Evolutionary conservation across 352 stramenopile genomes (phyloP), one percentile per base, ranked within the genome.

Genomic region (Globisporangium barbulae): DNA sequence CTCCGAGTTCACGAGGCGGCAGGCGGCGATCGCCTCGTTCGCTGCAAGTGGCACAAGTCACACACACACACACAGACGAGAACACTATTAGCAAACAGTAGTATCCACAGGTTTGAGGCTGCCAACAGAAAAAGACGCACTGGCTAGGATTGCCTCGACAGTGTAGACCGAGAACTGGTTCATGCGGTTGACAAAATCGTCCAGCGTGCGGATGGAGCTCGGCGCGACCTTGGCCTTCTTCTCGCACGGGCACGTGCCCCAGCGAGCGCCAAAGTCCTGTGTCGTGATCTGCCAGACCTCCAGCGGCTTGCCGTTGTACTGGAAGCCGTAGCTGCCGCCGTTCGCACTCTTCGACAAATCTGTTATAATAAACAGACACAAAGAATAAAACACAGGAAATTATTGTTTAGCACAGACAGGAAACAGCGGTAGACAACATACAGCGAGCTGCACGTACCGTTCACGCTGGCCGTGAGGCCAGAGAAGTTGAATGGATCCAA

Each of bases 261-360:
- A 96, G 50, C 85, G 84, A 4, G 65, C 72, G 47, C 86, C 88
- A 83, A 96, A 96, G 72, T 96, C 86, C 67, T 91, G 83, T 10
- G 88, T 96, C 22, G 83, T 93, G 65, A 96, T 94, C 69, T 87
- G 78, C 84, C 85, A 94, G 55, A 85, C 72, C 74, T 95, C 84
- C 8, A 96, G 59, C 31, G 78, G 56, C 19, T 83, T 87, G 13
- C 87, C 86, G 53, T 93, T 92, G 70, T 91, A 93, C 68, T 93
- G 81, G 71, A 95, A 94, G 3, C 65, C 71, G 22, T 53, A 35
- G n/a, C 61, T 59, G 54, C 53, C 70, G 62, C 65, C 74, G 61
- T 39, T 64, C 25, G 25, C 54, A n/a, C 63, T 69, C 42, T 39
- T 37, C 37, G 73, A 78, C 56, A 91, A 61, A 21, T 91, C 63